phyloP scores from a whole-genome alignment of 768 basidiomycete genomes.

The Xerocomellus intermedius region DNA sequence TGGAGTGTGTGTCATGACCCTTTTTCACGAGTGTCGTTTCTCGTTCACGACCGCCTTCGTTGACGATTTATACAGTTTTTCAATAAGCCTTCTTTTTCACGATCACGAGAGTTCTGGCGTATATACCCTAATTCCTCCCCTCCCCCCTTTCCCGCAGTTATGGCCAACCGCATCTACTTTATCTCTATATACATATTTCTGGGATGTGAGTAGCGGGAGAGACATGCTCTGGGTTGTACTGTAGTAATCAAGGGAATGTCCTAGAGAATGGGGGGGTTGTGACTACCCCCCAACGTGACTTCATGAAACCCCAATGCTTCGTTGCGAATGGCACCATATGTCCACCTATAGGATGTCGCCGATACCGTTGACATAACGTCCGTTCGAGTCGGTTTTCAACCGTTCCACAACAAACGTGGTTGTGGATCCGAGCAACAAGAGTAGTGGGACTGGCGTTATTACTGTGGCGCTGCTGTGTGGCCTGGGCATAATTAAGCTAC shows the following conservation, averaged over 20 bases:
- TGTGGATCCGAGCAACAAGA: no score
- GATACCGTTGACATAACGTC: neutral
- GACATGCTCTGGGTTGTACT: conserved; percentile 11
- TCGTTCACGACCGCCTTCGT: conserved; percentile 16
- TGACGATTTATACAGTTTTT: neutral
- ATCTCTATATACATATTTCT: conserved; percentile 14
- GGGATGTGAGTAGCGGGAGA: conserved; percentile 3
- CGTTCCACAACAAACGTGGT: no score
- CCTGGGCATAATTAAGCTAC: no score
- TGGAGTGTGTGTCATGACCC: conserved; percentile 13
- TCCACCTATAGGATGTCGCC: neutral
- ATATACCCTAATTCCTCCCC: conserved; percentile 4
- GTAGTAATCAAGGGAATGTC: conserved; percentile 10
- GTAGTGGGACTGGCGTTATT: no score
- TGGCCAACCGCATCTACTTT: conserved; percentile 17
- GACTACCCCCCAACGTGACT: conserved; percentile 11
- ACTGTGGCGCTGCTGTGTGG: no score
- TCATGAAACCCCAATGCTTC: neutral
- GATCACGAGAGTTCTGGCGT: conserved; percentile 7
- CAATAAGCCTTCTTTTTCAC: neutral
- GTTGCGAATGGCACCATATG: no score
- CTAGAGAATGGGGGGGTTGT: neutral
- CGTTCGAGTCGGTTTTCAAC: no score
- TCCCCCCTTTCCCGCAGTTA: neutral
- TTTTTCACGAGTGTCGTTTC: conserved; percentile 5